Conservation (phyloP, 1,139 yeast species). For the Yamadazyma diddensiae region DNA sequence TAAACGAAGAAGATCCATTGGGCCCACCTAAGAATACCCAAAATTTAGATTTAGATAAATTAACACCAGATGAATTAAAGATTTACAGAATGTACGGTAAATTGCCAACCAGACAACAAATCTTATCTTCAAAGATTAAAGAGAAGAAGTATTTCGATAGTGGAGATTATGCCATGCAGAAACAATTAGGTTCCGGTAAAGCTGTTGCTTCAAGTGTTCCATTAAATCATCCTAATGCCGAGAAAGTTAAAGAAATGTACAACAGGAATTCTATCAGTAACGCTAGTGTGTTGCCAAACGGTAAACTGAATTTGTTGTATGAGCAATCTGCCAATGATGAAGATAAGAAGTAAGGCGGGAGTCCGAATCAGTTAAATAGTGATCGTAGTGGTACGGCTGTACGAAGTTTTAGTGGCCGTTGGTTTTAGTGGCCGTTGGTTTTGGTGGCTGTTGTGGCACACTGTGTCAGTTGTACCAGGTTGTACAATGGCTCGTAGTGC, state of each 20-base stretch:
- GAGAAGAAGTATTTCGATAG: slow-evolving; percentile 95
- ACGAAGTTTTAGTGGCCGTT: too few relatives aligned
- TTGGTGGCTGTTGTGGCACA: too few relatives aligned
- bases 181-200: slow-evolving; percentile 35
- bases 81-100: slow-evolving; percentile 83
- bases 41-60: slow-evolving; percentile 52
- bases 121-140: slow-evolving; percentile 72
- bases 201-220: slow-evolving; percentile 27
- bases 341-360: slow-evolving; percentile 7
- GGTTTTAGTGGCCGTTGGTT: too few relatives aligned
- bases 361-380: too few relatives aligned
- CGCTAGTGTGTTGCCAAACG: slow-evolving; percentile 44
- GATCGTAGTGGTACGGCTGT: too few relatives aligned
- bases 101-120: slow-evolving; percentile 81
- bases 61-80: slow-evolving; percentile 66
- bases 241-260: slow-evolving; percentile 46
- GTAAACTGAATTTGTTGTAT: slow-evolving; percentile 45
- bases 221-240: slow-evolving; percentile 48
- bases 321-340: slow-evolving; percentile 36
- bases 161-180: slow-evolving; percentile 95
- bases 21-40: slow-evolving; percentile 46
- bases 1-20: slow-evolving; percentile 46
- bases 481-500: too few relatives aligned
- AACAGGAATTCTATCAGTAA: slow-evolving; percentile 47
- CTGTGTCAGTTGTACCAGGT: too few relatives aligned